Conservation (phyloP, 768 basidiomycete species). For the Pholiota conissans region DNA sequence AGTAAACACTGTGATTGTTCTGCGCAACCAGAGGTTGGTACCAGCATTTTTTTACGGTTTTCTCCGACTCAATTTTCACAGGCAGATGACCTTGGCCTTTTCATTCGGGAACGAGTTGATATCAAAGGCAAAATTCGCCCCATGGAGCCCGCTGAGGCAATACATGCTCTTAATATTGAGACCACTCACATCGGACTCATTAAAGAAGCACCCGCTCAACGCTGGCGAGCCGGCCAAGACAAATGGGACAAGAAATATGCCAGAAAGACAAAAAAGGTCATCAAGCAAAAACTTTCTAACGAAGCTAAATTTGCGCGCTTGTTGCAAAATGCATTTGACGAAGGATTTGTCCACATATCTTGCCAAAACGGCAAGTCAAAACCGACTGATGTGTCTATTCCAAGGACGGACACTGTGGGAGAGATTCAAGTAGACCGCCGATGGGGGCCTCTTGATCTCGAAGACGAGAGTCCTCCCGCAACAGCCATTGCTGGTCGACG, state of each 20-base stretch:
- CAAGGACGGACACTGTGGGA: slow-evolving; percentile 18
- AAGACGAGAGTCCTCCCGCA: slow-evolving; percentile 68
- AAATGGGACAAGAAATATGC: slow-evolving; percentile 61
- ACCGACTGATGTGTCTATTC: not conserved
- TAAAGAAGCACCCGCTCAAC: slow-evolving; percentile 67
- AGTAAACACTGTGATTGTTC: not conserved
- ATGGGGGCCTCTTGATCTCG: slow-evolving; percentile 60
- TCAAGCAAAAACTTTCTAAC: slow-evolving; percentile 43
- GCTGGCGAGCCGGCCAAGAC: slow-evolving; percentile 65
- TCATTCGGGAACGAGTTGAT: slow-evolving; percentile 78
- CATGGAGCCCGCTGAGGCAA: slow-evolving; percentile 59
- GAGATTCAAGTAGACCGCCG: slow-evolving; percentile 40
- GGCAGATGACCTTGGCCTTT: slow-evolving; percentile 27
- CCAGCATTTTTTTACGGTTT: not conserved
- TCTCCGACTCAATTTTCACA: not conserved
- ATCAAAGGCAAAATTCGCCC: slow-evolving; percentile 57
- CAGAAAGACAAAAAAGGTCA: slow-evolving; percentile 37
- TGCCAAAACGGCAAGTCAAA: slow-evolving; percentile 1
- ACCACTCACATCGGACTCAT: slow-evolving; percentile 65
- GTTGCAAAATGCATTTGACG: slow-evolving; percentile 42
- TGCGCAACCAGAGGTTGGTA: not conserved
- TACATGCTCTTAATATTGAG: slow-evolving; percentile 53
- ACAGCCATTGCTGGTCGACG: slow-evolving; percentile 68
- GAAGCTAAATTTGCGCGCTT: slow-evolving; percentile 44
- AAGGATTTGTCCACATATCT: slow-evolving; percentile 39